Evolutionary conservation across 2,329 filamentous ascomycete species (phyloP), one percentile per base, ranked within the genome.

Genomic region (Chrysoporthe austroafricana): DNA sequence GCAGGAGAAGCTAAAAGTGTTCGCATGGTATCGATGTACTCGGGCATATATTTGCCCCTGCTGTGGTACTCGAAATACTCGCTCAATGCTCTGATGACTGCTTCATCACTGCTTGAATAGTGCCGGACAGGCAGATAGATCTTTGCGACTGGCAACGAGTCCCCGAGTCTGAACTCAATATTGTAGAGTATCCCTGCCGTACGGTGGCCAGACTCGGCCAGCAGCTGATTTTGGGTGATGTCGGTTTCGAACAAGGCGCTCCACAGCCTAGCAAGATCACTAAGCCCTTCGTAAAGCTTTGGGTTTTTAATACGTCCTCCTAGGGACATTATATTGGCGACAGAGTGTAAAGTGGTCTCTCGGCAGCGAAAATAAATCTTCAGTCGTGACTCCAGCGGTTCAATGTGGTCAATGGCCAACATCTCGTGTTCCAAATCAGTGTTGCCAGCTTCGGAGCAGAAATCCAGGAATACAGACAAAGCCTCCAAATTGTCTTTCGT

Each of bases 341-440:
- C 21, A 39, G 72, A 74, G 2, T 66, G 68, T 44, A 80, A 79
- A 7, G 57, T 69, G 0, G 78, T 80, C 1, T 71, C 46, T 14
- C 73, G 72, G 13, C 64, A 70, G 14, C 79, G 72, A 18, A 79
- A 72, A 67, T 80, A 81, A 46, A 81, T 71, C 62, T 81, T 80
- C 43, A 80, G 69, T 3, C 79, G 75, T 1, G 78, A 77, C 2
- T 75, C 61, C 0, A 62, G 44, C 0, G 72, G 66, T 1, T 70
- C 59, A 2, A 79, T 70, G 7, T 75, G 70, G 60, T 81, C 79
- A 14, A 80, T 72, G 0, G 77, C 78, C 26, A 80, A 52, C 68
- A 79, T 77, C 9, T 71, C 67, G 42, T 42, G 62, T 60, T 52
- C 73, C 54, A 54, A 69, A 73, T 8, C 54, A 56, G 32, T 18